Base-by-base conservation (phyloP, 1,139 yeast species). In the Zygosaccharomyces pseudobailii region DNA sequence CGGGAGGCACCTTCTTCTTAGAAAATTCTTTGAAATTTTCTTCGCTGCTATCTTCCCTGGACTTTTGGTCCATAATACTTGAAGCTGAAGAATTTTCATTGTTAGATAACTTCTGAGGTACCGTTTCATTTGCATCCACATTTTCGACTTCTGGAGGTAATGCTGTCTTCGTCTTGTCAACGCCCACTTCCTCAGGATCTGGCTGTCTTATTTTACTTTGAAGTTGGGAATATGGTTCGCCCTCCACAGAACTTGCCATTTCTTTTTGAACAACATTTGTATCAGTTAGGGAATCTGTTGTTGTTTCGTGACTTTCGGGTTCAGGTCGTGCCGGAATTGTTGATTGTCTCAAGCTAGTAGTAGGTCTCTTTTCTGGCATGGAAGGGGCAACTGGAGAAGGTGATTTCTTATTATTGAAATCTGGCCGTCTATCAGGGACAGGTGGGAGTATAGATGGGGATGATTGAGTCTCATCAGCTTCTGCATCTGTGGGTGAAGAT, bases 1-100 rank as follows among this genome's bases (percentile, higher is more conserved):
- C 81, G 27, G 81, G 82, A 3, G 89, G 89, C 9, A 86, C 84
- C 0, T 71, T 72, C 55, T 66, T 72, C 53, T 60, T 56, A 4
- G 53, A 52, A 24, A 49, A 50, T 33, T 53, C 58, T 23, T 53
- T 52, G 6, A 55, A 53, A 13, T 56, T 43, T 6, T 38, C 45
- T 10, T 6, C 27, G 10, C 22, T 6, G 5, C 6, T 19, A 10
- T 19, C 24, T 19, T 28, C 41, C 13, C 9, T 17, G 19, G 17
- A 21, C 10, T 36, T 36, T n/a, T 10, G 27, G n/a, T 20, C 23
- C 7, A 2, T 13, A 2, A 23, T 19, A 27, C 25, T 20, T 27
- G 10, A 9, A 27, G 19, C 17, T 25, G 19, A 13, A 6, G 21
- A 13, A 6, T 13, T 10, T 17, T 28, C 19, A n/a, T n/a, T n/a